These are phyloP conservation scores for Pythium volutum DNA, from an alignment of 352 stramenopile genomes.

Conservation along the genomic window DNA sequence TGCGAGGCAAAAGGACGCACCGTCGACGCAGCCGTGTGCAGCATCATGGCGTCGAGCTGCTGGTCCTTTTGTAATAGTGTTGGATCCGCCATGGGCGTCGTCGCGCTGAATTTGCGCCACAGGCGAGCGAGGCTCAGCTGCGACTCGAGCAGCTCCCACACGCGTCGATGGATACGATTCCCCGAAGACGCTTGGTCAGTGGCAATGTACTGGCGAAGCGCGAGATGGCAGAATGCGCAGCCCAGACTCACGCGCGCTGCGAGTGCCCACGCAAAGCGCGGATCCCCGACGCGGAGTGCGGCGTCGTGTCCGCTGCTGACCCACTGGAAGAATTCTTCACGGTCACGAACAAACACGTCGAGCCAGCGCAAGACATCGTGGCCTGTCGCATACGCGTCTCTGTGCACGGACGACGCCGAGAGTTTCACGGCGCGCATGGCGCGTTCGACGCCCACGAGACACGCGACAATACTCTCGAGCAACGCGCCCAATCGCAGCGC, in stretches of 20 bases:
- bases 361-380: conserved; percentile 9
- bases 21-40: neutral
- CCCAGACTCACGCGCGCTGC: conserved; percentile 17
- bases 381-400: neutral
- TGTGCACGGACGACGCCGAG: neutral
- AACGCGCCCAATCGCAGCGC: conserved; percentile 13
- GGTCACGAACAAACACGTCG: conserved; percentile 6
- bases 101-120: conserved; percentile 21
- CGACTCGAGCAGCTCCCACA: conserved; percentile 22
- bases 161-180: neutral
- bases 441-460: conserved; percentile 11
- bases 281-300: conserved; percentile 12
- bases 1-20: neutral
- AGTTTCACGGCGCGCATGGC: neutral
- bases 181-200: too few relatives aligned
- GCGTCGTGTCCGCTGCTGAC: conserved; percentile 9
- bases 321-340: conserved; percentile 19
- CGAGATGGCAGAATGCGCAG: conserved; percentile 20
- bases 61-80: conserved; percentile 2
- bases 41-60: conserved; percentile 4
- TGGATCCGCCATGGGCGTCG: neutral
- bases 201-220: conserved; percentile 4
- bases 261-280: conserved; percentile 15
- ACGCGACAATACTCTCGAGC: conserved; percentile 16
- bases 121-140: conserved; percentile 17